These are phyloP conservation scores for Aspergillus flavus DNA, from an alignment of 2,329 filamentous ascomycete species.

Conservation along the genomic window DNA sequence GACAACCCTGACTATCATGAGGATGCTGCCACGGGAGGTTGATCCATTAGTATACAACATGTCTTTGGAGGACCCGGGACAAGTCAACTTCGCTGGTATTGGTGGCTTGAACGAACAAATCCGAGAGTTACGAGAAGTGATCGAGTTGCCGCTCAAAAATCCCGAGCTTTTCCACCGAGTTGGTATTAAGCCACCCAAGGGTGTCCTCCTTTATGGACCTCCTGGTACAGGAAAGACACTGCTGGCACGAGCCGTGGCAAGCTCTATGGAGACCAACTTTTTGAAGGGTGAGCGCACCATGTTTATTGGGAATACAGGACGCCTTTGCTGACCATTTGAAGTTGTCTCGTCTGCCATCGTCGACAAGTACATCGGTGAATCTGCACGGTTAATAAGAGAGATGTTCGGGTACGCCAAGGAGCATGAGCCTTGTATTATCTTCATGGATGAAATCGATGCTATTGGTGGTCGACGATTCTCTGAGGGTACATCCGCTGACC, in stretches of 20 bases:
- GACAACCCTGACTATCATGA: slow-evolving; percentile 99
- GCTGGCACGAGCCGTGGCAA: slow-evolving; percentile 90
- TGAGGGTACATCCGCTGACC: slow-evolving; percentile 94
- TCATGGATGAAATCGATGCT: slow-evolving; percentile 99
- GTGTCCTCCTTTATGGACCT: slow-evolving; percentile 91
- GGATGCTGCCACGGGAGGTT: slow-evolving; percentile 97
- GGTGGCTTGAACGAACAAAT: slow-evolving; percentile 98
- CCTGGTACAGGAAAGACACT: slow-evolving; percentile 97
- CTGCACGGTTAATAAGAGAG: slow-evolving; percentile 92
- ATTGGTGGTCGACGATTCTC: slow-evolving; percentile 96
- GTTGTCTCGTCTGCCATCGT: slow-evolving; percentile 98
- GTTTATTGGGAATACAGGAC: neutral
- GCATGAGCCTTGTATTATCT: slow-evolving; percentile 99
- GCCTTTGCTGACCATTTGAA: slow-evolving; percentile 41
- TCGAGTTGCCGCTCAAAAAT: slow-evolving; percentile 97
- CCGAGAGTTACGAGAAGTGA: slow-evolving; percentile 93
- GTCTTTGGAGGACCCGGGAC: slow-evolving; percentile 96
- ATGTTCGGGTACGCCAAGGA: slow-evolving; percentile 99
- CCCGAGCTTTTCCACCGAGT: slow-evolving; percentile 95
- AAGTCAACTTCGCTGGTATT: slow-evolving; percentile 97
- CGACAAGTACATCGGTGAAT: slow-evolving; percentile 99
- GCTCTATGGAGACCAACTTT: slow-evolving; percentile 97
- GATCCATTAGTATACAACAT: slow-evolving; percentile 99
- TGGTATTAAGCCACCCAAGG: slow-evolving; percentile 98
- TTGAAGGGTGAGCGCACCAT: slow-evolving; percentile 71